These are phyloP conservation scores for Beauveria varroae DNA, from an alignment of 2,329 filamentous ascomycete species.

Conservation along the genomic window DNA sequence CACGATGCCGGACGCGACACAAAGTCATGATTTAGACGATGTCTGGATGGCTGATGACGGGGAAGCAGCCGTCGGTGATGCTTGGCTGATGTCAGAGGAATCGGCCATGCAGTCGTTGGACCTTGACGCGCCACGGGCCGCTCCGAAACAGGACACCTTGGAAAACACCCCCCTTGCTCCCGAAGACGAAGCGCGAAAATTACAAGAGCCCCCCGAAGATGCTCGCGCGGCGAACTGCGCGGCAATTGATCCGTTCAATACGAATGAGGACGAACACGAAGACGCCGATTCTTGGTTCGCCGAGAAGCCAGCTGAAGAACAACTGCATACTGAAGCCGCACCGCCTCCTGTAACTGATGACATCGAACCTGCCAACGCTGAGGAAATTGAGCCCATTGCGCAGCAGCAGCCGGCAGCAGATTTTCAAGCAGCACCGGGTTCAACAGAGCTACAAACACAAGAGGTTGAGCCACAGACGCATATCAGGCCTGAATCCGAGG, in stretches of 20 bases:
- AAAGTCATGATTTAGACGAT: conserved; percentile 4
- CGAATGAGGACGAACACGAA: conserved; percentile 1
- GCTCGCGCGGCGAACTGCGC: not conserved
- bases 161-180: not conserved
- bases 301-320: not conserved
- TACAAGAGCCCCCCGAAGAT: not conserved
- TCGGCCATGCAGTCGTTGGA: not conserved
- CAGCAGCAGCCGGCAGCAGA: not conserved
- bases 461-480: not conserved
- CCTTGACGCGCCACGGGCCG: not conserved
- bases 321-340: not conserved
- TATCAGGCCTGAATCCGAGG: not conserved
- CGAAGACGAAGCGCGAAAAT: not conserved
- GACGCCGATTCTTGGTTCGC: conserved; percentile 1
- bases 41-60: conserved; percentile 16
- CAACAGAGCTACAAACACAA: not conserved
- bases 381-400: not conserved
- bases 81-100: conserved; percentile 15
- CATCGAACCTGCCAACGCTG: not conserved
- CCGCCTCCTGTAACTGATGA: not conserved
- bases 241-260: not conserved
- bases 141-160: not conserved
- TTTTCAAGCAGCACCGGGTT: not conserved
- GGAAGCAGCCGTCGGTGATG: conserved; percentile 18
- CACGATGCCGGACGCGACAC: conserved; percentile 1